Base-by-base conservation (phyloP, 441 rosid genomes). In the Daphne laureola region DNA sequence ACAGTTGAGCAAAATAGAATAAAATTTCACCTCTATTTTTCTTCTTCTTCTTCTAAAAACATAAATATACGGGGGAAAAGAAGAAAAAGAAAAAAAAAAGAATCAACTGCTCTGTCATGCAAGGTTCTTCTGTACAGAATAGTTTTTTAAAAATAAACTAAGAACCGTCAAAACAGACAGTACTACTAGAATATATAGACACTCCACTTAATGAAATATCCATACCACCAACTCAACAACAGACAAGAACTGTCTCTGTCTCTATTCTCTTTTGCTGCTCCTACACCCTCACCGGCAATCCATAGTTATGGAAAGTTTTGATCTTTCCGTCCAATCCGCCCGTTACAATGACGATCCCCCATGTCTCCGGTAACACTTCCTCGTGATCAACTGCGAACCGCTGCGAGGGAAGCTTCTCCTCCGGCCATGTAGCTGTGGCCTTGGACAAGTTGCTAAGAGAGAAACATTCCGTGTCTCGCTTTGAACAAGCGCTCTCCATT, bases 401-500 rank as follows among this genome's bases (percentile, higher is more conserved):
- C 18, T 49, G 73, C 8, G 14, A 27, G 9, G 73, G 84, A 59
- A 91, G 91, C 58, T 77, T 82, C 69, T 88, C 98, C 69, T 75
- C 98, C 0, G 98, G 98, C 96, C 96, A 91, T 23, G 96, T 91
- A 13, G 90, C 83, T 0, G 81, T 69, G 35, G 75, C 80, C 48
- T 77, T 78, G 72, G 72, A 79, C 78, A 82, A 78, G 53, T 65
- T 75, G 27, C 82, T 75, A 4, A 79, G 54, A 17, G 71, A 79
- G 65, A 79, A 79, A 11, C 78, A 62, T 11, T 73, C 78, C 0
- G 80, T 66, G 11, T 75, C 81, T 41, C 70, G 67, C 31, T 52
- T 63, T 38, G 55, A 44, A 18, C 73, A 55, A n/a, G 52, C 61
- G 21, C 69, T 43, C 26, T 65, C 68, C 1, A 7, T 14, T 4